phyloP scores from a whole-genome alignment of 2,329 filamentous ascomycete species.

The Talaromyces rugulosus region DNA sequence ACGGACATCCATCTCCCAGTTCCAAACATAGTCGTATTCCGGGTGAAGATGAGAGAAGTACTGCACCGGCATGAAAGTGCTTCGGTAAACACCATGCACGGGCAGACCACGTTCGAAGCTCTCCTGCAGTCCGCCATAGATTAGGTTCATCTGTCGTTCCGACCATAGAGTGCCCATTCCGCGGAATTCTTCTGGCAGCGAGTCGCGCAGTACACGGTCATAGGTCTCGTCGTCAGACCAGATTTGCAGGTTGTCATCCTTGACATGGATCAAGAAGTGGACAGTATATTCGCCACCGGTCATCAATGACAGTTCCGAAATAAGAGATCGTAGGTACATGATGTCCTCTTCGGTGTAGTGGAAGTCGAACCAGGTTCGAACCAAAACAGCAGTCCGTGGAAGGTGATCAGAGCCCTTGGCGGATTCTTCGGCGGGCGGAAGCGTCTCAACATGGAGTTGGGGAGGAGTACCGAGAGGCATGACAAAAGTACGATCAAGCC shows the following conservation, averaged over 20 bases:
- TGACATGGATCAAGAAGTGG: slow-evolving; percentile 81
- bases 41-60: slow-evolving; percentile 81
- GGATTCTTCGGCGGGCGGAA: slow-evolving; percentile 16
- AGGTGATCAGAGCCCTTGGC: slow-evolving; percentile 25
- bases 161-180: slow-evolving; percentile 91
- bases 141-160: slow-evolving; percentile 82
- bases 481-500: slow-evolving; percentile 29
- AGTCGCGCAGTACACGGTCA: slow-evolving; percentile 64
- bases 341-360: slow-evolving; percentile 73
- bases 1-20: slow-evolving; percentile 80
- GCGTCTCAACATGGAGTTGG: slow-evolving; percentile 14
- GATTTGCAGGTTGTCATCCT: slow-evolving; percentile 71
- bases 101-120: slow-evolving; percentile 68
- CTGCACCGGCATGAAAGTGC: slow-evolving; percentile 89
- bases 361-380: slow-evolving; percentile 77
- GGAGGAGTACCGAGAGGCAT: slow-evolving; percentile 29
- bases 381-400: slow-evolving; percentile 66
- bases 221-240: slow-evolving; percentile 76
- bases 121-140: slow-evolving; percentile 85
- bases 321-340: slow-evolving; percentile 74
- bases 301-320: slow-evolving; percentile 70
- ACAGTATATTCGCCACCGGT: slow-evolving; percentile 79
- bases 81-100: slow-evolving; percentile 88
- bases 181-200: slow-evolving; percentile 77
- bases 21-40: slow-evolving; percentile 79